Base-by-base conservation (phyloP, 2,329 filamentous ascomycete genomes). In the Exophiala viscosa region DNA sequence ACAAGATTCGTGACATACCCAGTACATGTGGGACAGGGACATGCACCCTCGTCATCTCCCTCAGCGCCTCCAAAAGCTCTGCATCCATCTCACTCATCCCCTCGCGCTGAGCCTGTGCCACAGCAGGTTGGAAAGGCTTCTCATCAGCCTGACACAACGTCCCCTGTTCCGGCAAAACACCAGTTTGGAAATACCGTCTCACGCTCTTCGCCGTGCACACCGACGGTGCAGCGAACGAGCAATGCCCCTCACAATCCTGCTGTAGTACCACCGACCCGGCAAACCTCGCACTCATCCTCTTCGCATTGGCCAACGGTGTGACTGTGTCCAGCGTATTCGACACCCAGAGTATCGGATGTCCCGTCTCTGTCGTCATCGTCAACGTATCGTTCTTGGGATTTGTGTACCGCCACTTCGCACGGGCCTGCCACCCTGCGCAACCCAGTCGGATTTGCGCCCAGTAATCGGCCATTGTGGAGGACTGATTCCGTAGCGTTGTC, bases 111-210 rank as follows among this genome's bases (percentile, higher is more conserved):
- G 23, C 23, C 23, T 7, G 5, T 5, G 23, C 23, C 23, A 28
- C 5, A 7, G 23, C 8, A 5, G 2, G 23, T 28, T 28, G 41
- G 41, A 56, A 56, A 11, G 69, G 69, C 57, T 67, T 68, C 10
- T 66, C 13, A 48, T 74, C 70, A 2, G 66, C 65, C 14, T 62
- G 42, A 50, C 72, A 74, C 3, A 71, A 44, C 3, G 63, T 67
- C 2, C 62, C 68, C 1, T 43, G 10, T 0, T 57, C 42, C 2
- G 72, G 72, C 14, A 74, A 47, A 17, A 51, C 48, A 0, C 72
- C 72, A 1, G 61, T 68, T 50, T 74, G 70, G 57, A 75, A 74
- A 50, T 74, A 75, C 6, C 50, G 54, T n/a, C 72, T 65, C 14
- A 75, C 65, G 0, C 50, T 54, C 14, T 64, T 67, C 11, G 61